Evolutionary conservation across 1,139 yeast genomes (phyloP), one percentile per base, ranked within the genome.

Genomic region (Geotrichum macrosporum): DNA sequence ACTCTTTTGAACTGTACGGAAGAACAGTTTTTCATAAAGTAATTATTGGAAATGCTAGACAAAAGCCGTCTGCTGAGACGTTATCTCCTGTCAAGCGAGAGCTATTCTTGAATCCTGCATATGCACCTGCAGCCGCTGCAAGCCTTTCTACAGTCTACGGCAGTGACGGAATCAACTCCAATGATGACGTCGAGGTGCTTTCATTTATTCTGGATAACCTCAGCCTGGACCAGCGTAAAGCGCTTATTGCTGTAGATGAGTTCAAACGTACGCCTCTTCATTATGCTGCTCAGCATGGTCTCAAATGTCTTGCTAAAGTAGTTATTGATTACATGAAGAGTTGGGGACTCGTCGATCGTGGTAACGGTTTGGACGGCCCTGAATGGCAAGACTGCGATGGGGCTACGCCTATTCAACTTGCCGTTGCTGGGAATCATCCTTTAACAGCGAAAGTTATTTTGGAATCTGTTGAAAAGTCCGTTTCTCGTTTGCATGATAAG

Each of bases 231-330:
- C 73, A 82, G 50, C 74, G 78, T 50, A 63, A 71, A 2, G 74
- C 76, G 1, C 69, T 88, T 38, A 67, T 80, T 46, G 80, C 81
- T 36, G 75, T 75, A 41, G 98, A 92, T 62, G 80, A 78, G 52
- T 85, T 87, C 60, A 73, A 73, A 50, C 75, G 96, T 54, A 84
- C 96, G 0, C 95, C 97, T 0, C 70, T 92, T 48, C 97, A 92
- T 66, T 89, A 89, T 64, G 80, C 95, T 13, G 82, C 94, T 1
- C 94, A 86, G 59, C 87, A 81, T 62, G 97, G 97, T 0, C 72
- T 89, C 48, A 78, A 77, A 52, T 77, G 76, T 44, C 78, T 82
- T 35, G 73, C 87, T 1, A 69, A 68, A 20, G 70, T 79, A 9
- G 71, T 89, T 30, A 66, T 88, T 21, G 71, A 72, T 31, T 76